Evolutionary conservation across 139 green algal species (phyloP), one percentile per base, ranked within the genome.

Genomic region (Chlamydomonas asymmetrica): DNA sequence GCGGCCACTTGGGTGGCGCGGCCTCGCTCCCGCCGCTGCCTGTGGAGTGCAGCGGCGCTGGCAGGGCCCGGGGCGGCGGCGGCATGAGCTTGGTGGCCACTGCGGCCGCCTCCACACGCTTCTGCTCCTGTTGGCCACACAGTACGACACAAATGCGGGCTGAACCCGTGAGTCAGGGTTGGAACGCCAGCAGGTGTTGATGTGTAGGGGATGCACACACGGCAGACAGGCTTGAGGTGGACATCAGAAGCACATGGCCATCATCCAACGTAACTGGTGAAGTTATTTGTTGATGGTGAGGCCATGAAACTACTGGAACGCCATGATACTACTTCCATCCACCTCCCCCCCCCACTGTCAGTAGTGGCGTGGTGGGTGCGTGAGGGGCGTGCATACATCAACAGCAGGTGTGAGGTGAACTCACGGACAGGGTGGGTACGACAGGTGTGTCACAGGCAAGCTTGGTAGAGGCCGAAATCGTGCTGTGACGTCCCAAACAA

Each of bases 11-110:
- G 13, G 59, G 71, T 13, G 71, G 71, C 8, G 59, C 71, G 2
- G 68, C 18, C 22, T 4, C 8, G n/a, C 16, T 16, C 13, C 45
- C 45, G 18, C 13, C 35, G 29, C 23, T 25, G 23, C 50, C 41
- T 23, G 45, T 27, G 23, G 66, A 22, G 5, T 32, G n/a, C 50
- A 2, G 25, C 25, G 50, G 18, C 32, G 31, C 32, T n/a, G 25
- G n/a, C 3, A 39, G 9, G 38, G 50, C 25, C 1, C 38, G 67
- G 22, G 13, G 20, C 32, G 71, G 71, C 27, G 71, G 71, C 2
- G 71, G 71, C 71, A 77, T 77, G 29, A 77, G 31, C 32, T 59
- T 40, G 4, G 32, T 39, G 0, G 71, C 71, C 32, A 70, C 71
- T 1, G 71, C 59, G 7, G 43, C 32, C 5, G 4, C 22, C 32